A percentile compares a stretch with the other conserved stretches of the same genome.
Conservation (phyloP, 495 filamentous ascomycete species). For the Jackrogersella minutella region DNA sequence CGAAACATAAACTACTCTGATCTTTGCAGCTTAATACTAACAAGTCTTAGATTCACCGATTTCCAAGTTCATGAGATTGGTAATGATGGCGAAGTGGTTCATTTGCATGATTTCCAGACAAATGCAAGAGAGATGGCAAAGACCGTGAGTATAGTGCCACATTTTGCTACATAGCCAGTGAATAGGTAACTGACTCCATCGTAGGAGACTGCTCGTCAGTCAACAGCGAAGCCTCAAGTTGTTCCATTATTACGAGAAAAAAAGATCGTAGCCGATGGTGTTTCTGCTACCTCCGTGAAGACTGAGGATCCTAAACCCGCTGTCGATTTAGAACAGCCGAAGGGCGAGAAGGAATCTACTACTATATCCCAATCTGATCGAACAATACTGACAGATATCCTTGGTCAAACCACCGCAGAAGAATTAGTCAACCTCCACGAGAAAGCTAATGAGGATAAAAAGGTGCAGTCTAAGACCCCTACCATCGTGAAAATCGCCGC, state of each 20-base stretch:
- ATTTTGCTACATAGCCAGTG: not conserved
- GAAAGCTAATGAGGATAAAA: conserved; percentile 31
- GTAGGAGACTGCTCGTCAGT: conserved; percentile 15
- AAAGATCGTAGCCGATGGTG: not conserved
- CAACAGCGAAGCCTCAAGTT: conserved; percentile 1
- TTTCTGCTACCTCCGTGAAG: not conserved
- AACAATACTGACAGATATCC: conserved; percentile 35
- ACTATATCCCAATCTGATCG: conserved; percentile 36
- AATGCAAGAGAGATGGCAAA: conserved; percentile 35
- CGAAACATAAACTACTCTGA: not conserved
- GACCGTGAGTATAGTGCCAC: conserved; percentile 11
- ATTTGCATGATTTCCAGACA: conserved; percentile 64
- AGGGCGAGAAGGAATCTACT: conserved; percentile 15
- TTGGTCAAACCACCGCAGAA: conserved; percentile 44
- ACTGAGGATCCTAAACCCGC: not conserved
- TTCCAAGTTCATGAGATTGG: conserved; percentile 94
- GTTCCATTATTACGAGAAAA: conserved; percentile 7
- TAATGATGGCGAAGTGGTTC: conserved; percentile 78
- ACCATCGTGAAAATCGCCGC: conserved; percentile 42
- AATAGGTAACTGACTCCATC: not conserved
- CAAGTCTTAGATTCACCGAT: conserved; percentile 77
- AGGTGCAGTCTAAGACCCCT: conserved; percentile 35
- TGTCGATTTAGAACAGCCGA: conserved; percentile 3
- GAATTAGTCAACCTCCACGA: conserved; percentile 47
- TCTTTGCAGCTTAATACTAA: conserved; percentile 23